Base-by-base conservation (phyloP, 75 land plant species). In the Selaginella tamariscina region DNA sequence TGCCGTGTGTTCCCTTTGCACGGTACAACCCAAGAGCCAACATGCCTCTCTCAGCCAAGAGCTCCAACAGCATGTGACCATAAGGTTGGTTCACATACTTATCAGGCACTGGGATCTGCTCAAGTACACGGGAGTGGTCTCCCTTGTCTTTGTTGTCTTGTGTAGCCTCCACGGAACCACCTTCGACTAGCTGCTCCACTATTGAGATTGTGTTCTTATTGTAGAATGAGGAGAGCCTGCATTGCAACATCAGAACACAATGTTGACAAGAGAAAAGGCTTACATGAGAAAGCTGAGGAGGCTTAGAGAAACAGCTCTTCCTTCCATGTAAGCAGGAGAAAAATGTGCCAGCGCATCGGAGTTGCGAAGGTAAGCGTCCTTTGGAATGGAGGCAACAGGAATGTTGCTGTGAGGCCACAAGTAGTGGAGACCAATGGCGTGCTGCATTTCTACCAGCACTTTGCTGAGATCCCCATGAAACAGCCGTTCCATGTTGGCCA, bases 11-110 rank as follows among this genome's bases (percentile, higher is more conserved):
- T 23, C 75, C 75, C 21, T 32, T 55, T 1, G 30, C 62, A 23
- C 75, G 70, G 28, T 73, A 73, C 62, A 73, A 67, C 1, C 75
- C 75, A 29, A 73, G 22, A 9, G 75, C 75, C n/a, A 73, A 39
- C 20, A 73, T 68, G 15, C 75, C 72, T 24, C 30, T 56, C 56
- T 56, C 31, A 30, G 18, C 59, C 55, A 73, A 64, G 1, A 73
- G 27, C 28, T 33, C 39, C 21, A 56, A 18, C 13, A 73, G 68
- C 32, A 73, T 24, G 13, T 69, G 62, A 55, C 63, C 20, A n/a
- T 73, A 73, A 27, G 21, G 32, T 24, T 8, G 55, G 26, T 68
- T 68, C 30, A 31, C 62, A 23, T 73, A 73, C 27, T 73, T 55
- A 1, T 56, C 33, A 30, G 75, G 75, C 11, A 56, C 64, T 9